Conservation (phyloP, 495 filamentous ascomycete species). For the Hypoxylon perforatum region DNA sequence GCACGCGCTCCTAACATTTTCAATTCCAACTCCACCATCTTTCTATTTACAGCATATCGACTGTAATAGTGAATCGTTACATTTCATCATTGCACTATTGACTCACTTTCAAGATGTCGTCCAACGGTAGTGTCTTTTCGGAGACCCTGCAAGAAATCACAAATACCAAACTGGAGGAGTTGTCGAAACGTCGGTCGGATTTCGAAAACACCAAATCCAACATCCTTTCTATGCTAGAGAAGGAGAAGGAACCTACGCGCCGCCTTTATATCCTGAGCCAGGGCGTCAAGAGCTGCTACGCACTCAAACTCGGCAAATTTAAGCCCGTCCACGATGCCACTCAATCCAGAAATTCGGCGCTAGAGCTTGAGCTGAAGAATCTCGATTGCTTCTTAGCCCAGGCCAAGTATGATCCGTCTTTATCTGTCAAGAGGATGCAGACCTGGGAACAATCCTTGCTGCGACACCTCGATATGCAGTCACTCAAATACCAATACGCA, state of each 20-base stretch:
- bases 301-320: conserved; percentile 44
- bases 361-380: conserved; percentile 57
- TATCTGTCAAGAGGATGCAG: conserved; percentile 57
- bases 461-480: conserved; percentile 60
- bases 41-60: too few species aligned
- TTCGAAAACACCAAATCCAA: conserved; percentile 60
- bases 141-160: conserved; percentile 74
- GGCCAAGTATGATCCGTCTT: conserved; percentile 65
- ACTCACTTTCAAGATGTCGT: conserved; percentile 6
- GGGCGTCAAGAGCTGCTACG: conserved; percentile 55
- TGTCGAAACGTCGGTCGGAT: conserved; percentile 66
- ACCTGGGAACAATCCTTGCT: conserved; percentile 63
- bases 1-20: too few species aligned
- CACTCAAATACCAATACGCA: conserved; percentile 69
- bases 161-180: conserved; percentile 69
- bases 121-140: conserved; percentile 57
- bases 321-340: conserved; percentile 15
- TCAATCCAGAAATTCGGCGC: conserved; percentile 38
- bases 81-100: too few species aligned
- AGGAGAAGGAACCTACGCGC: conserved; percentile 41
- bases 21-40: too few species aligned
- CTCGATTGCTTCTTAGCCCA: conserved; percentile 66
- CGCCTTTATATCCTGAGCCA: conserved; percentile 53
- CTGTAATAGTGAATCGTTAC: too few species aligned
- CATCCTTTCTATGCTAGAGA: conserved; percentile 43